Evolutionary conservation across 306 rosid genomes (phyloP).

Genomic region (Senna tora): DNA sequence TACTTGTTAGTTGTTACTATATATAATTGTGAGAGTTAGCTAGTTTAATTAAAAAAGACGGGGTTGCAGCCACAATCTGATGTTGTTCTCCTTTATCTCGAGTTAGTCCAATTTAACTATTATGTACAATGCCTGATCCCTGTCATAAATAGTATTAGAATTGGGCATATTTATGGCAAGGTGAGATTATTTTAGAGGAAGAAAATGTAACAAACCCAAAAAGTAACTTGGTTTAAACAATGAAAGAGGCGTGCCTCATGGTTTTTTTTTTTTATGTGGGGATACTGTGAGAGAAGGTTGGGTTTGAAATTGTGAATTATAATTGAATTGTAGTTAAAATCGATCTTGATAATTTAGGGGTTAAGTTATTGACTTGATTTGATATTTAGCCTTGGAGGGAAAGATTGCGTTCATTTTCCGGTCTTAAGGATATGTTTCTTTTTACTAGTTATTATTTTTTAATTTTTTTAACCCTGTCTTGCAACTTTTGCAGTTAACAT

Average conservation of each 20-base stretch:
- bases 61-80: conserved; percentile 2
- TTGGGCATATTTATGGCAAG: not conserved
- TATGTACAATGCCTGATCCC: conserved; percentile 6
- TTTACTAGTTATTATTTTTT: not conserved
- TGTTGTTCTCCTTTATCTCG: conserved; percentile 3
- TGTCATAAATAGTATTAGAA: conserved; percentile 1
- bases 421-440: not conserved
- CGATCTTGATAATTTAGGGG: conserved; percentile 7
- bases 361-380: conserved; percentile 7
- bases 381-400: not conserved
- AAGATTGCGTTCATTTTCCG: not conserved
- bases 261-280: not conserved
- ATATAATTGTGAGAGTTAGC: conserved; percentile 8
- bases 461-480: not conserved
- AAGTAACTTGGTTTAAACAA: not conserved
- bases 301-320: conserved; percentile 1
- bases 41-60: conserved; percentile 13
- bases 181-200: conserved; percentile 12
- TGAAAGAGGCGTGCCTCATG: not conserved
- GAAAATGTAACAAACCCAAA: conserved; percentile 6
- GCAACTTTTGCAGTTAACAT: conserved; percentile 16
- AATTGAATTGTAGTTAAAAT: conserved; percentile 10
- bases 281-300: not conserved
- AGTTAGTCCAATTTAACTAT: conserved; percentile 3
- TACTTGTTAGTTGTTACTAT: not conserved